Evolutionary conservation across 495 filamentous ascomycete species (phyloP), one percentile per base, ranked within the genome.

Genomic region (Aspergillus avenaceus): DNA sequence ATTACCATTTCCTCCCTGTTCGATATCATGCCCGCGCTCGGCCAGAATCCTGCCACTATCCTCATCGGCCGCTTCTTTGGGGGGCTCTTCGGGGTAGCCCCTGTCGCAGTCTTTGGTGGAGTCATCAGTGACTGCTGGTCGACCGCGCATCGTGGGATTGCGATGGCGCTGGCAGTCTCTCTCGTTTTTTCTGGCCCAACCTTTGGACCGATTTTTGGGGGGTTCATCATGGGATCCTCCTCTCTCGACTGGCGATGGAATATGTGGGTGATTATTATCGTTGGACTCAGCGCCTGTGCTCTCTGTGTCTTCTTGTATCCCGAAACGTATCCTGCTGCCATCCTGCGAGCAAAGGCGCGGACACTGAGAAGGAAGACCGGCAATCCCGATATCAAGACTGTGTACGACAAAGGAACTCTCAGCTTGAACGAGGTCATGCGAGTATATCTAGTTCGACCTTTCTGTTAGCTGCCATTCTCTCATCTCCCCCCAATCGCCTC

Each of bases 311-410:
- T 29, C 71, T 11, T 58, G 75, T 41, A 55, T 77, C 53, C 63
- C 78, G 84, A 87, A 61, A 83, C 84, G 2, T 85, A 84, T 57
- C 68, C 76, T 4, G 79, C 80, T 2, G 66, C 74, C 31, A 59
- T 86, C 21, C 76, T 87, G 16, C 68, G 74, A 52, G 61, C 65
- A 18, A 81, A 78, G 59, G 73, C 79, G 0, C 45, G 28, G 3
- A 64, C 61, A 14, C 59, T 85, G 5, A 67, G 79, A 14, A 77
- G 78, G 59, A 64, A 79, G 50, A 84, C 79, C 5, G 80, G 78
- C 18, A 84, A 85, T 49, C 52, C 38, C 19, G 47, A 71, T 52
- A 52, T 47, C 29, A 50, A 45, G 14, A 28, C 47, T 2, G 1
- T 5, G 1, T 46, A 29, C 11, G 53, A 55, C 6, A 23, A 36